These are phyloP conservation scores for Astrephomene gubernaculifera DNA, from an alignment of 139 green algal species.

Conservation along the genomic window DNA sequence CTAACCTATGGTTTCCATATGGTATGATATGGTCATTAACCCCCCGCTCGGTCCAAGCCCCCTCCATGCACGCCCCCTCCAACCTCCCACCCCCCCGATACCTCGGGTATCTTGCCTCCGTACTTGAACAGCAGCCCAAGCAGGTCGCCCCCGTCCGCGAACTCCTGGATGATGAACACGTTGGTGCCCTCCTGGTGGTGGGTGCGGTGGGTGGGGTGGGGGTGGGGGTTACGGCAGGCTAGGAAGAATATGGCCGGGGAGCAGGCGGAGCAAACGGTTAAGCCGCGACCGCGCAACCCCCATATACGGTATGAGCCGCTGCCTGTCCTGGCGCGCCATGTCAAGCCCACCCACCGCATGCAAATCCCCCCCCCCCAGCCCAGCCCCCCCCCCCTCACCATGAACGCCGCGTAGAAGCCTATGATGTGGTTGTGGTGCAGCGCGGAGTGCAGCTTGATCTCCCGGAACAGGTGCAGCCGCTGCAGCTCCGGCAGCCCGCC, in stretches of 20 bases:
- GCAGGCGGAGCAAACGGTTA: too few species aligned
- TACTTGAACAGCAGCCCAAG: slow-evolving; percentile 64
- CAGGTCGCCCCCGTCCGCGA: slow-evolving; percentile 67
- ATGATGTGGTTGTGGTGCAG: slow-evolving; percentile 55
- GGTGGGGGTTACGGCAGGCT: too few species aligned
- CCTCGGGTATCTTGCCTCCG: slow-evolving; percentile 57
- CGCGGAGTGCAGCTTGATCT: slow-evolving; percentile 50
- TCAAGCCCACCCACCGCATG: too few species aligned
- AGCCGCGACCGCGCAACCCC: too few species aligned
- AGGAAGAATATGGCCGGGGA: neutral
- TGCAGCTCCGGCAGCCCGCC: slow-evolving; percentile 48
- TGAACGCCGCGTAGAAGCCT: slow-evolving; percentile 53
- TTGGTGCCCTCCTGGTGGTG: slow-evolving; percentile 51
- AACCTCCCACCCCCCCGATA: too few species aligned
- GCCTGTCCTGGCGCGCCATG: too few species aligned
- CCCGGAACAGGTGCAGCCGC: slow-evolving; percentile 53
- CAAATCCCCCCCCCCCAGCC: neutral
- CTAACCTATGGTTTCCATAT: too few species aligned
- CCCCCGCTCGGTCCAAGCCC: too few species aligned
- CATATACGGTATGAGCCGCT: too few species aligned
- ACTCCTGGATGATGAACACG: slow-evolving; percentile 72
- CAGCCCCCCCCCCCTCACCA: slow-evolving; percentile 19
- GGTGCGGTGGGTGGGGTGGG: too few species aligned
- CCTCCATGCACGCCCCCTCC: too few species aligned
- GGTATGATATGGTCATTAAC: too few species aligned